Conservation (phyloP, 2,329 filamentous ascomycete species). For the Neofusicoccum umdonicola region DNA sequence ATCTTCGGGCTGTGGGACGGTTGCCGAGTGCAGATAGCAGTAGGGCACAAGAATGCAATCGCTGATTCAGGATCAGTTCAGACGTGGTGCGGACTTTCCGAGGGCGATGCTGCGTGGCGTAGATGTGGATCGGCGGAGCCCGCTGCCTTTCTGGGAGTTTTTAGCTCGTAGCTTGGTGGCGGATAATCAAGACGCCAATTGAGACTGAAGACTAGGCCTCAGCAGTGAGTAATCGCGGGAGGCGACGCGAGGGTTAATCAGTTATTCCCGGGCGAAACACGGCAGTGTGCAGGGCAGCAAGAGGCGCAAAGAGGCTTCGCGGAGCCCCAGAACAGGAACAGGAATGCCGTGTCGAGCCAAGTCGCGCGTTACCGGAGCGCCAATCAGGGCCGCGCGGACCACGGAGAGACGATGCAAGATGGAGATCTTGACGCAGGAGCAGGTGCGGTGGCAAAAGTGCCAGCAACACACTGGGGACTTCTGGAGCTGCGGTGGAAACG, state of each 20-base stretch:
- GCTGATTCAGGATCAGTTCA: not conserved
- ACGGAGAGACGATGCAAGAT: not conserved
- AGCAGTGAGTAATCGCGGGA: not conserved
- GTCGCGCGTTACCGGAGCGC: constrained; percentile 9
- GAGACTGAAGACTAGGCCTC: too few relatives aligned
- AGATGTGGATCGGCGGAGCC: constrained; percentile 4
- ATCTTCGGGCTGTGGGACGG: too few relatives aligned
- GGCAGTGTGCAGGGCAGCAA: not conserved
- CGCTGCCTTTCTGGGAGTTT: not conserved
- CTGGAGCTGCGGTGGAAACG: constrained; percentile 10
- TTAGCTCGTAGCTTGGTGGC: not conserved
- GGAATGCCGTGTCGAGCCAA: not conserved
- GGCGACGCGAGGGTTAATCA: not conserved
- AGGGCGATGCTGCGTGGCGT: not conserved
- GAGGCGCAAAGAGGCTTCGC: not conserved
- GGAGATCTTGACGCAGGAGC: constrained; percentile 6
- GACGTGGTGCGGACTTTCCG: not conserved
- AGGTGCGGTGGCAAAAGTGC: constrained; percentile 10
- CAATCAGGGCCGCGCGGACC: constrained; percentile 10
- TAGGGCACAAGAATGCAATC: too few relatives aligned
- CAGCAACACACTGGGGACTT: not conserved
- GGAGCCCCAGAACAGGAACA: constrained; percentile 10
- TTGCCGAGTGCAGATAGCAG: too few relatives aligned
- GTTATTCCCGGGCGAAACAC: not conserved
- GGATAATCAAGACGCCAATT: not conserved